Evolutionary conservation across 768 basidiomycete species (phyloP).

Genomic region (Amanita fuliginea): DNA sequence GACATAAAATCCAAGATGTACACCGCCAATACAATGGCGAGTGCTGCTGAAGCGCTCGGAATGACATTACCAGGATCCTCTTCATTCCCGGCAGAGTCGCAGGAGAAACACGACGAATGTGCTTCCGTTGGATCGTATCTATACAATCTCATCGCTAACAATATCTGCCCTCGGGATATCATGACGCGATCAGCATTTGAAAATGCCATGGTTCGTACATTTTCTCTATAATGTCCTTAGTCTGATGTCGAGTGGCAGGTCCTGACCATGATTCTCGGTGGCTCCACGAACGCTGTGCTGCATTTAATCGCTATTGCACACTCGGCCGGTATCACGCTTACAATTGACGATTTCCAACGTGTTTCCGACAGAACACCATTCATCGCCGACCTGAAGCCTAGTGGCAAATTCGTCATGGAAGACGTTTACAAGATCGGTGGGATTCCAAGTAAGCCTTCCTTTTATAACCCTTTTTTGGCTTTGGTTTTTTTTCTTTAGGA

Average conservation of each 20-base stretch:
- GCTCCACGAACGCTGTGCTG: slow-evolving; percentile 95
- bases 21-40: slow-evolving; percentile 98
- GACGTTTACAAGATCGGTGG: slow-evolving; percentile 82
- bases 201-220: slow-evolving; percentile 78
- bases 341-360: slow-evolving; percentile 85
- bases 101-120: slow-evolving; percentile 83
- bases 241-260: slow-evolving; percentile 38
- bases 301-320: slow-evolving; percentile 97
- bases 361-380: slow-evolving; percentile 92
- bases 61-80: slow-evolving; percentile 98
- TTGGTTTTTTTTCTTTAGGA: too few species aligned
- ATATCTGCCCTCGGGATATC: slow-evolving; percentile 89
- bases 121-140: slow-evolving; percentile 72
- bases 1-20: slow-evolving; percentile 57
- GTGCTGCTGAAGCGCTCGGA: slow-evolving; percentile 87
- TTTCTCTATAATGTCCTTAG: not conserved
- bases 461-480: not conserved
- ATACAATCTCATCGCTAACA: slow-evolving; percentile 79
- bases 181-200: slow-evolving; percentile 99
- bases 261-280: slow-evolving; percentile 92
- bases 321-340: slow-evolving; percentile 82
- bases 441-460: slow-evolving; percentile 41
- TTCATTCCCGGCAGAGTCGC: slow-evolving; percentile 88
- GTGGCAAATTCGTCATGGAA: slow-evolving; percentile 61
- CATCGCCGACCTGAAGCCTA: slow-evolving; percentile 93